These are phyloP conservation scores for Phaeomoniella chlamydospora DNA, from an alignment of 2,329 filamentous ascomycete genomes.

Conservation along the genomic window DNA sequence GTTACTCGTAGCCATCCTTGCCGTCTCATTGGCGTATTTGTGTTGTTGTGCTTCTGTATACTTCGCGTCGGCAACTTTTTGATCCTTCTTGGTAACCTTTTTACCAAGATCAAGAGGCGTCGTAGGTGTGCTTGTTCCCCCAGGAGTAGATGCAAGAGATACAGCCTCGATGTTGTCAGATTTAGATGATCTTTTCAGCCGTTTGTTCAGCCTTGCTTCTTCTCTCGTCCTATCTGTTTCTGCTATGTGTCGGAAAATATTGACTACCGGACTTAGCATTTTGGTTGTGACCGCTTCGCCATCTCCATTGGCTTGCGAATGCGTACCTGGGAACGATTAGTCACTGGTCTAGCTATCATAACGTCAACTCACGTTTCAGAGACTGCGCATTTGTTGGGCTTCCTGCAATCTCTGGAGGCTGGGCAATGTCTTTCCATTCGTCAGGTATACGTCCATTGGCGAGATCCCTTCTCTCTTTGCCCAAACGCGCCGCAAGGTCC, in stretches of 20 bases:
- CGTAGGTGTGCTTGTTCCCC: constrained; percentile 15
- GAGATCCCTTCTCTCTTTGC: constrained; percentile 57
- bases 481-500: constrained; percentile 60
- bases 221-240: constrained; percentile 57
- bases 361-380: constrained; percentile 22
- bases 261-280: constrained; percentile 8
- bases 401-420: constrained; percentile 16
- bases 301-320: constrained; percentile 22
- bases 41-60: constrained; percentile 66
- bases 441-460: constrained; percentile 67
- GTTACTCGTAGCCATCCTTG: constrained; percentile 58
- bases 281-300: neutral
- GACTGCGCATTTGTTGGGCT: constrained; percentile 16
- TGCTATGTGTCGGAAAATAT: constrained; percentile 21
- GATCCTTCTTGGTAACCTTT: constrained; percentile 83
- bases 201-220: constrained; percentile 54
- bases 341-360: constrained; percentile 12
- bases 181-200: constrained; percentile 48
- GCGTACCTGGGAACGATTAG: constrained; percentile 17
- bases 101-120: constrained; percentile 43
- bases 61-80: constrained; percentile 57
- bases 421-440: constrained; percentile 61
- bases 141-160: constrained; percentile 39
- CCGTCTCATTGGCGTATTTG: constrained; percentile 70
- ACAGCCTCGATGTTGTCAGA: constrained; percentile 36